These are phyloP conservation scores for Aegilops umbellulata DNA, from an alignment of 176 grass and related monocot species.

Conservation along the genomic window DNA sequence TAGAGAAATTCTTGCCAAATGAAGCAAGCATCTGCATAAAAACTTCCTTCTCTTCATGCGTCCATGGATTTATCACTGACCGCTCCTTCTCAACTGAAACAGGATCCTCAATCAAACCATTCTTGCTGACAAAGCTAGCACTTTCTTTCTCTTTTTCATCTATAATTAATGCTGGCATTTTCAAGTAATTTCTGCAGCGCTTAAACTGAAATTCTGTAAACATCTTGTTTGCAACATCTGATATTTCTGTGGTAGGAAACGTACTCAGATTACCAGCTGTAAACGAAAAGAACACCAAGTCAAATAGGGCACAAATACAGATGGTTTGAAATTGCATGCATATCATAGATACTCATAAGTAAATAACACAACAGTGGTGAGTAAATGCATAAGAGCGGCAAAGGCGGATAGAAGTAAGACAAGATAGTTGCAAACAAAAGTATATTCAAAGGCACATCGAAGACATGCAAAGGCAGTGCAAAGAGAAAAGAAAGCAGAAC, in stretches of 20 bases:
- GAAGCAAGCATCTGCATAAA: constrained; percentile 92
- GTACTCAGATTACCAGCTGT: constrained; percentile 66
- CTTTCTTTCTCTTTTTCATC: constrained; percentile 62
- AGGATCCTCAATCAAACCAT: constrained; percentile 81
- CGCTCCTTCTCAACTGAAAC: constrained; percentile 68
- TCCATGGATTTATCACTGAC: constrained; percentile 79
- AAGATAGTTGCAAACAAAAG: neutral
- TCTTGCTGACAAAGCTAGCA: constrained; percentile 53
- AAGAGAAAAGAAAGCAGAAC: neutral
- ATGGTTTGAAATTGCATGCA: neutral
- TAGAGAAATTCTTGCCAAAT: constrained; percentile 92
- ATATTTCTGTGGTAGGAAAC: constrained; percentile 56
- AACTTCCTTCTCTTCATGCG: constrained; percentile 69
- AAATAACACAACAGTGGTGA: neutral
- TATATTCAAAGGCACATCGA: neutral
- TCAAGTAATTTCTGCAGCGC: constrained; percentile 69
- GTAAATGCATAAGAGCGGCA: neutral
- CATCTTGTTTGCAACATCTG: constrained; percentile 61
- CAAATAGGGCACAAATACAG: constrained; percentile 9
- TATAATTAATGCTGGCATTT: constrained; percentile 82
- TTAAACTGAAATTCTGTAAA: constrained; percentile 72
- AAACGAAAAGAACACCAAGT: constrained; percentile 14
- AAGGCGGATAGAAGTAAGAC: neutral
- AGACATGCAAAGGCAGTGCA: neutral
- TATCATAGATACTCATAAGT: neutral